These are phyloP conservation scores for Acidiella bohemica DNA, from an alignment of 495 filamentous ascomycete species.

Conservation along the genomic window DNA sequence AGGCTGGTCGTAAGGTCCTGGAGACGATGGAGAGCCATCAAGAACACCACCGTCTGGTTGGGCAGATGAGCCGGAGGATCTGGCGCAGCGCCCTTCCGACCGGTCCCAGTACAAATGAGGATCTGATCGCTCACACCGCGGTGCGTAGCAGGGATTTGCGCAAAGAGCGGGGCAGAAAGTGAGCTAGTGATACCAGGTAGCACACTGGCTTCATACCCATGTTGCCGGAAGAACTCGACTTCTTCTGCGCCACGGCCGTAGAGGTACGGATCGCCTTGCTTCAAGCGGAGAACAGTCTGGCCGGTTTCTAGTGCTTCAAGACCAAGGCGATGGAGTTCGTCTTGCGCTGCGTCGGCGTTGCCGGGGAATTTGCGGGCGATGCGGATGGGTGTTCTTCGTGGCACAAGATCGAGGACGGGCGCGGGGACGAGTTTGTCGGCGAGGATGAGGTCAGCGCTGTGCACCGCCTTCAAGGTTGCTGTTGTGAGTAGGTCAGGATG, in stretches of 20 bases:
- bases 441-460: slow-evolving; percentile 70
- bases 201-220: slow-evolving; percentile 58
- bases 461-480: slow-evolving; percentile 78
- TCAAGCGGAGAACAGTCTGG: slow-evolving; percentile 70
- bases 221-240: slow-evolving; percentile 62
- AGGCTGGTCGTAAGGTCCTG: slow-evolving; percentile 43
- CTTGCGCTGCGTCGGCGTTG: slow-evolving; percentile 86
- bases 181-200: slow-evolving; percentile 85
- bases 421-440: slow-evolving; percentile 93
- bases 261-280: slow-evolving; percentile 93
- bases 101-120: slow-evolving; percentile 86
- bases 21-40: slow-evolving; percentile 89
- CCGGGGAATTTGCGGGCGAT: slow-evolving; percentile 97
- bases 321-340: slow-evolving; percentile 73
- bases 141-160: slow-evolving; percentile 75
- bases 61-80: slow-evolving; percentile 63
- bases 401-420: slow-evolving; percentile 74
- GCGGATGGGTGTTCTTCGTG: slow-evolving; percentile 73
- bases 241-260: slow-evolving; percentile 93
- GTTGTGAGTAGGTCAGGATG: slow-evolving; percentile 82
- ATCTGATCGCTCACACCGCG: slow-evolving; percentile 84
- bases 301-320: slow-evolving; percentile 58
- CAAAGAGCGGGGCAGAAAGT: slow-evolving; percentile 75
- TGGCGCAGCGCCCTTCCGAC: slow-evolving; percentile 74
- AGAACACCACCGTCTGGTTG: slow-evolving; percentile 76